Conservation (phyloP, 148 eudicot genomes). For the Chenopodium suecicum region DNA sequence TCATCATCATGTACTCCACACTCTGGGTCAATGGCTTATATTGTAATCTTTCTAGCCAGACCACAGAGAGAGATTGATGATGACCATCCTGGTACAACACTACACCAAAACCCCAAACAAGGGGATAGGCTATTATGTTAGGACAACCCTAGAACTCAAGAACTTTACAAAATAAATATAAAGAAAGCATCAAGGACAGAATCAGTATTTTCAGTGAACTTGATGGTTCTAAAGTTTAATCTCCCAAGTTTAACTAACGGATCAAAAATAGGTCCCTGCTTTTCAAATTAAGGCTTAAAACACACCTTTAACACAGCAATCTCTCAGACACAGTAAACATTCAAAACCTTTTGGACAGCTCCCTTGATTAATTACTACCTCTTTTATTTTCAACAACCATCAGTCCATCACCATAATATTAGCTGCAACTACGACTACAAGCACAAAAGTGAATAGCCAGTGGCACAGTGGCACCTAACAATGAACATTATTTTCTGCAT, state of each 20-base stretch:
- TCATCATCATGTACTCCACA: neutral
- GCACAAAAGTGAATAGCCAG: neutral
- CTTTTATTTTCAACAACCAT: neutral
- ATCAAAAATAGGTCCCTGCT: neutral
- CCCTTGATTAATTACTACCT: neutral
- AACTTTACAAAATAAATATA: neutral
- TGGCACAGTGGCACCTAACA: neutral
- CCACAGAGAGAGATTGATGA: neutral
- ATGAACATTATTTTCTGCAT: neutral
- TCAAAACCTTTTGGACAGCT: neutral
- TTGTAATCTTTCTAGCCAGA: neutral
- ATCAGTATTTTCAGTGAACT: neutral
- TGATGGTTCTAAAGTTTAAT: neutral
- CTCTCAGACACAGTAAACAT: neutral
- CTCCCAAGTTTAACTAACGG: neutral
- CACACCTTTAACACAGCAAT: neutral
- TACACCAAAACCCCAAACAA: neutral
- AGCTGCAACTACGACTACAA: neutral
- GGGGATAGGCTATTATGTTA: neutral
- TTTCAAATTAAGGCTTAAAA: neutral
- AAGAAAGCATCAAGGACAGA: neutral
- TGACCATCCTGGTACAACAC: neutral
- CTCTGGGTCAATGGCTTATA: neutral
- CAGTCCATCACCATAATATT: neutral
- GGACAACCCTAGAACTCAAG: neutral